Evolutionary conservation across 2,329 filamentous ascomycete species (phyloP).

Genomic region (Claviceps pazoutovae): DNA sequence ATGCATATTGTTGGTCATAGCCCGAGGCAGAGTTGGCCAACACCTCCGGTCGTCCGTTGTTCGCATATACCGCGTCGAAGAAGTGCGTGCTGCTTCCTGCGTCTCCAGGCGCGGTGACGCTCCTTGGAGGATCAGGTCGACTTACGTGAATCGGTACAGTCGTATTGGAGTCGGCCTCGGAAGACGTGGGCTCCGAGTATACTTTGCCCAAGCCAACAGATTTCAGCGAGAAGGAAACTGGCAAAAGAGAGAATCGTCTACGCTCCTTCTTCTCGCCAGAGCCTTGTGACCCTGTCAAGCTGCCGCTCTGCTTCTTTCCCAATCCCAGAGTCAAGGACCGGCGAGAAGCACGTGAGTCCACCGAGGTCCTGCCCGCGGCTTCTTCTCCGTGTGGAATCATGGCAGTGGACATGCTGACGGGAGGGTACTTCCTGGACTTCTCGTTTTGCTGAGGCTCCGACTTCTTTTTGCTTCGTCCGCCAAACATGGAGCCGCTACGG

Average conservation of each 20-base stretch:
- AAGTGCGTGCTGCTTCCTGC: constrained; percentile 23
- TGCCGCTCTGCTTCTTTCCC: constrained; percentile 57
- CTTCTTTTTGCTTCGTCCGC: constrained; percentile 42
- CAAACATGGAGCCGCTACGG: constrained; percentile 68
- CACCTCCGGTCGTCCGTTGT: constrained; percentile 21
- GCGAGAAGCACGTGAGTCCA: constrained; percentile 53
- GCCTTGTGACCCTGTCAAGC: constrained; percentile 42
- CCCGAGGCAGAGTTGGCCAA: constrained; percentile 19
- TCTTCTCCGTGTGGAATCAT: constrained; percentile 43
- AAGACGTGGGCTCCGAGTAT: constrained; percentile 21
- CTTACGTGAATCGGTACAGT: constrained; percentile 38
- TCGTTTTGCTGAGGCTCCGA: constrained; percentile 34
- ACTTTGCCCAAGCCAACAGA: constrained; percentile 48
- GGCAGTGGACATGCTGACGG: constrained; percentile 74
- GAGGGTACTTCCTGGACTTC: constrained; percentile 64
- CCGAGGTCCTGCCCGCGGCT: constrained; percentile 40
- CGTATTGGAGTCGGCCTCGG: constrained; percentile 36
- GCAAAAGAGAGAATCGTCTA: constrained; percentile 59
- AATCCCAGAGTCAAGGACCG: constrained; percentile 58
- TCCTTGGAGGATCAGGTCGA: constrained; percentile 15
- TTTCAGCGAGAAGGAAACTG: constrained; percentile 49
- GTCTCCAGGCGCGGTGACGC: constrained; percentile 22
- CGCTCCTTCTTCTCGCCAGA: constrained; percentile 44
- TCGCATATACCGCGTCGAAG: constrained; percentile 26
- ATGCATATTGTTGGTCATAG: constrained; percentile 28